Evolutionary conservation across 495 filamentous ascomycete species (phyloP).

Genomic region (Neurospora cerealis): DNA sequence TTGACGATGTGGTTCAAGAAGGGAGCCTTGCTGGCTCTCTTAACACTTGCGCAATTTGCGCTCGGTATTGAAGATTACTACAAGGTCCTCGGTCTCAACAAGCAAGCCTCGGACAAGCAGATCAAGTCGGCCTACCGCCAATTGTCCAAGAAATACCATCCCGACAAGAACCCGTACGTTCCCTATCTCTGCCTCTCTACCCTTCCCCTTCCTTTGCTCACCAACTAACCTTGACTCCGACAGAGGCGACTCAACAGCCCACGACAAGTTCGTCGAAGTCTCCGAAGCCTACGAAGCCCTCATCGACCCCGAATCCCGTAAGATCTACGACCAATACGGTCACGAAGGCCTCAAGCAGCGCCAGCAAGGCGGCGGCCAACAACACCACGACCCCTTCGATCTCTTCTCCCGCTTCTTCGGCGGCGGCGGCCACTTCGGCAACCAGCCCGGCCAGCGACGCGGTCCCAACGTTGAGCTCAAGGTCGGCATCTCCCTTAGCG

Average conservation of each 20-base stretch:
- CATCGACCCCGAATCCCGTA: constrained; percentile 66
- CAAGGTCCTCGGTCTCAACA: constrained; percentile 76
- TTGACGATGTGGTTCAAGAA: constrained; percentile 30
- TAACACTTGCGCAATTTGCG: constrained; percentile 34
- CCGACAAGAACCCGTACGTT: constrained; percentile 95
- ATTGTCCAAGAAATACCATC: constrained; percentile 92
- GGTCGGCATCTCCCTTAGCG: constrained; percentile 68
- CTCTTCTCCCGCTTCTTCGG: constrained; percentile 97
- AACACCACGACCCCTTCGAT: constrained; percentile 91
- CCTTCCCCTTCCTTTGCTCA: constrained; percentile 4
- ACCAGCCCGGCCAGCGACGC: constrained; percentile 60
- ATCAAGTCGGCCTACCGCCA: constrained; percentile 94
- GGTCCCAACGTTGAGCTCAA: constrained; percentile 89
- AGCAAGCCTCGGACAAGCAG: constrained; percentile 73
- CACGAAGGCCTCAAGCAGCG: constrained; percentile 80
- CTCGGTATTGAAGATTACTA: constrained; percentile 71
- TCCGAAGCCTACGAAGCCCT: constrained; percentile 96
- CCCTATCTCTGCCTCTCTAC: not conserved
- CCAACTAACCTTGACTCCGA: not conserved
- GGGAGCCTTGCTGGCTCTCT: constrained; percentile 32
- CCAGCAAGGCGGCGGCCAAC: constrained; percentile 52
- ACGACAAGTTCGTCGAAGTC: constrained; percentile 89
- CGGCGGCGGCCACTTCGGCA: constrained; percentile 70
- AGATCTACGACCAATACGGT: constrained; percentile 93
- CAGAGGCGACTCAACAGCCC: constrained; percentile 66